Percentiles rank a stretch among this genome's conserved stretches.
Conservation (phyloP, 179 eudicot species). For the Spergularia azorica region DNA sequence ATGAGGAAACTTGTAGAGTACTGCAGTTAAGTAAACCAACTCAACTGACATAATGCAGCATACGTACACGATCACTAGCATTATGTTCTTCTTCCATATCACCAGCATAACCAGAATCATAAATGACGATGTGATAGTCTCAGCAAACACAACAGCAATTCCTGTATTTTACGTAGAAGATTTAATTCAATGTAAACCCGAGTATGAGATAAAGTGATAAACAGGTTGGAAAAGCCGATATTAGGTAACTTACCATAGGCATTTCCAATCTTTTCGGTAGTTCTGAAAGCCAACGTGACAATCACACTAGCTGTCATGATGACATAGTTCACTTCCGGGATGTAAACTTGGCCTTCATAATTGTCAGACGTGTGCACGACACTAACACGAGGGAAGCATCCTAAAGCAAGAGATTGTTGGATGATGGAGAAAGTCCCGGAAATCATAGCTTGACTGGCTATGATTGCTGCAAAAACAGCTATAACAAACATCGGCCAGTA, state of each 20-base stretch:
- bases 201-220: too few species aligned
- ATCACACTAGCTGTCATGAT: slow-evolving; percentile 63
- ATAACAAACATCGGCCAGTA: slow-evolving; percentile 71
- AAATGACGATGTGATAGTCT: slow-evolving; percentile 66
- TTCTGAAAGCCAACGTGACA: slow-evolving; percentile 61
- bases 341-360: slow-evolving; percentile 67
- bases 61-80: slow-evolving; percentile 39
- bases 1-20: slow-evolving; percentile 66
- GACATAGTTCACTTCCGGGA: slow-evolving; percentile 70
- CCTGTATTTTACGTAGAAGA: slow-evolving; percentile 36
- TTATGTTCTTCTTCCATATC: slow-evolving; percentile 63
- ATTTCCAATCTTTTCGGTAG: slow-evolving; percentile 61
- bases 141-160: slow-evolving; percentile 79
- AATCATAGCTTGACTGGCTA: slow-evolving; percentile 83
- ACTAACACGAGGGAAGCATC: slow-evolving; percentile 73
- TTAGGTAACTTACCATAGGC: slow-evolving; percentile 39
- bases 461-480: slow-evolving; percentile 65
- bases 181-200: too few species aligned
- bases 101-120: slow-evolving; percentile 58
- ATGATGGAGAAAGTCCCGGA: slow-evolving; percentile 71
- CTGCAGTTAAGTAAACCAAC: slow-evolving; percentile 53
- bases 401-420: slow-evolving; percentile 68
- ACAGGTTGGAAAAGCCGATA: neutral
- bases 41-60: slow-evolving; percentile 51
- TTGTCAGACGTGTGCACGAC: slow-evolving; percentile 66